Evolutionary conservation across 2,329 filamentous ascomycete species (phyloP), one percentile per base, ranked within the genome.

Genomic region (Fonsecaea nubica): DNA sequence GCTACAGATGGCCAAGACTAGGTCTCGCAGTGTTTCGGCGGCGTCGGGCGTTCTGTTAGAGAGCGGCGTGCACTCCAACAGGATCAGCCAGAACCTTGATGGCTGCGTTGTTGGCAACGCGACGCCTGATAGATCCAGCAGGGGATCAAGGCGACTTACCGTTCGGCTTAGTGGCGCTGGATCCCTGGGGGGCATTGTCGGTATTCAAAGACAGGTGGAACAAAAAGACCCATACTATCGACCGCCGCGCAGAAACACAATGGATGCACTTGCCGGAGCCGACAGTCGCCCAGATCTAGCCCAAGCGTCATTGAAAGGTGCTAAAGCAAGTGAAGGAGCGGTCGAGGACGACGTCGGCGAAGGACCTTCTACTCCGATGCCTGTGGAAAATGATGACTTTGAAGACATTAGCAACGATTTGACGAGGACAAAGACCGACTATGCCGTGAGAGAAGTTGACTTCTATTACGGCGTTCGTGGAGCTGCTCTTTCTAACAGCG

Each of bases 381-480:
- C 64, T 30, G 18, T 59, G 2, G 80, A 81, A 1, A 81, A 81
- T 1, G 72, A 73, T 36, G 71, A 72, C n/a, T 75, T 77, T 62
- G 71, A 76, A 53, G 69, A 77, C 68, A 72, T 78, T 53, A 67
- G 78, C 35, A 76, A 80, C 64, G 77, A 84, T 38, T 82, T 86
- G 40, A 80, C 83, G 1, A 69, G 69, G 69, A 77, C 72, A 70
- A 81, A 79, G 64, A 89, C 91, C 1, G 94, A 99, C 75, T 73
- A 73, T 42, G 90, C 93, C 1, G 95, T 94, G 0, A 90, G 95
- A 63, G 95, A 99, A 78, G 92, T 96, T 0, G 95, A 99, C 77
- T 97, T 97, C 74, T 98, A 98, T 79, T 98, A 99, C 74, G 91
- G 93, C 9, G 91, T 96, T 18, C 88, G 95, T 38, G 95, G 95